Evolutionary conservation across 208 protist species (phyloP), one percentile per base, ranked within the genome.

Genomic region (Trypanosoma lewisi): DNA sequence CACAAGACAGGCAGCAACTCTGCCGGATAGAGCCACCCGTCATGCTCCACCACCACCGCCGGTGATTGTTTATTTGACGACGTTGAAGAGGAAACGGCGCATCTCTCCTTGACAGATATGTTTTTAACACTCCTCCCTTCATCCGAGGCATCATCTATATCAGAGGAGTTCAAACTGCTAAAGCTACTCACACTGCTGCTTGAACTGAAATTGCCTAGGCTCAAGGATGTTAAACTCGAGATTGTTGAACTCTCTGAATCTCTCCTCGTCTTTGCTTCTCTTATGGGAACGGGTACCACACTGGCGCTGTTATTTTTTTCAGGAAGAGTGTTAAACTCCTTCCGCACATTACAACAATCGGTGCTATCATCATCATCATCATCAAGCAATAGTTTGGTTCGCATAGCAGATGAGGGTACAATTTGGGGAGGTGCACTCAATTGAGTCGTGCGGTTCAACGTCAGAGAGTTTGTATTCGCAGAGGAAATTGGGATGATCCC

Each of bases 1-100:
- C 30, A 33, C 33, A 59, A 59, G 33, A 61, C 31, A 2, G 72
- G 50, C 33, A 71, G 63, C 21, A 85, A 60, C 5, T 85, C 75
- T 19, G 67, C 55, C 16, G 85, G 79, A 67, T 88, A 88, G 2
- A 85, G 27, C 74, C 78, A 91, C 0, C 84, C 84, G 21, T 82
- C 81, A 49, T 77, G 56, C 70, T 86, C 81, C 19, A 87, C 78
- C 27, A 84, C 68, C 19, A 21, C 50, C 27, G 58, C 30, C 21
- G 16, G 19, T n/a, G n/a, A n/a, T n/a, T n/a, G n/a, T n/a, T n/a
- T n/a, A n/a, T 31, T 47, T 19, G 30, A 36, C 31, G 19, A 23
- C 21, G 4, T 11, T 28, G 48, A 39, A 36, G 12, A 31, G 48
- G 12, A 17, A 57, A 12, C 28, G 16, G 30, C 27, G 25, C 48